Evolutionary conservation across 805 yeast genomes (phyloP).

Genomic region (Yarrowia sp.): DNA sequence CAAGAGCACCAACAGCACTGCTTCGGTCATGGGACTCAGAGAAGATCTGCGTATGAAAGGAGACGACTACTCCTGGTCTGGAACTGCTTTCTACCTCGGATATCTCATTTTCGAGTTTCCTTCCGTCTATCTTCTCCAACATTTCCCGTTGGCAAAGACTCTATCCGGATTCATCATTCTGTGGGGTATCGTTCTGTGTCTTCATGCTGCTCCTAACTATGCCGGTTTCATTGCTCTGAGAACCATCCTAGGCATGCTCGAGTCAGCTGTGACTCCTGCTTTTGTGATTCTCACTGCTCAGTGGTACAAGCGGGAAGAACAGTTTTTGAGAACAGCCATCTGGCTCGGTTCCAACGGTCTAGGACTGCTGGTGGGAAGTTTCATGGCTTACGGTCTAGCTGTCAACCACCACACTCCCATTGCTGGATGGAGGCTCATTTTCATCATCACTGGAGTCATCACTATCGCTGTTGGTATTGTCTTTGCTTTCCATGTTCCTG

Average conservation of each 20-base stretch:
- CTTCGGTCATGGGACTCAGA: conserved; percentile 61
- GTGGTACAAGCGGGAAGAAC: conserved; percentile 59
- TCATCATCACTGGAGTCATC: conserved; percentile 63
- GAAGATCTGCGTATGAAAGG: conserved; percentile 57
- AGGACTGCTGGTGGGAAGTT: conserved; percentile 57
- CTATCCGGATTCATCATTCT: conserved; percentile 58
- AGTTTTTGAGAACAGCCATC: conserved; percentile 55
- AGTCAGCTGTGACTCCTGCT: conserved; percentile 63
- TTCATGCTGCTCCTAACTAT: conserved; percentile 58
- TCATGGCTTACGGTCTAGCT: conserved; percentile 58
- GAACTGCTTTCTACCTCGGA: conserved; percentile 70
- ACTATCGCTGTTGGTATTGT: conserved; percentile 54
- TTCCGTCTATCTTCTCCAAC: conserved; percentile 58
- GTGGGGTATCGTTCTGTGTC: conserved; percentile 67
- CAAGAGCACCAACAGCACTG: conserved; percentile 60
- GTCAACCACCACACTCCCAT: conserved; percentile 49
- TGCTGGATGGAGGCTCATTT: conserved; percentile 61
- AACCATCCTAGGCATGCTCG: conserved; percentile 60
- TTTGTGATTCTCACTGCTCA: conserved; percentile 63
- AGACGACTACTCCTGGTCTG: conserved; percentile 56
- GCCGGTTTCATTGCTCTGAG: conserved; percentile 59
- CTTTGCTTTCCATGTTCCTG: conserved; percentile 54
- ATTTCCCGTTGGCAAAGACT: conserved; percentile 63
- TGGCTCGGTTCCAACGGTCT: conserved; percentile 57
- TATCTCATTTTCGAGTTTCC: conserved; percentile 65